phyloP scores from a whole-genome alignment of 2,329 filamentous ascomycete species.

The Cercospora canescens region DNA sequence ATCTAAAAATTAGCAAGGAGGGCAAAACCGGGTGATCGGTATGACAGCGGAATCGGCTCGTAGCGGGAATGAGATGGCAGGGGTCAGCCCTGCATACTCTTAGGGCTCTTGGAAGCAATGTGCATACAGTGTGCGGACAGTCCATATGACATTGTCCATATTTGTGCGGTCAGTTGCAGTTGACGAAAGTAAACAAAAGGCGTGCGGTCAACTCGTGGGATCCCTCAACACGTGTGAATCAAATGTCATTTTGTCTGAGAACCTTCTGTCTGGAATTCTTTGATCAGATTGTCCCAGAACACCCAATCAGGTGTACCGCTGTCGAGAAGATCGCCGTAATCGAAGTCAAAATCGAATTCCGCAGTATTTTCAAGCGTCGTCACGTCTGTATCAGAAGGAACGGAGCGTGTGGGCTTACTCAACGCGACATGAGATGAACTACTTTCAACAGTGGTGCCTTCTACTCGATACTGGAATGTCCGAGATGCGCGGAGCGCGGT shows the following conservation, averaged over 20 bases:
- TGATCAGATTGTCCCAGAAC: constrained; percentile 22
- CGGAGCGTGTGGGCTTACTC: too few relatives aligned
- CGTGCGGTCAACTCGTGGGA: too few relatives aligned
- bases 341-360: constrained; percentile 11
- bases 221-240: too few relatives aligned
- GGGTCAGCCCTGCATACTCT: not conserved
- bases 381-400: constrained; percentile 9
- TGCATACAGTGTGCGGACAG: too few relatives aligned
- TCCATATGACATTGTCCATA: too few relatives aligned
- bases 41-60: not conserved
- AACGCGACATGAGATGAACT: too few relatives aligned
- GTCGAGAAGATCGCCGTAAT: constrained; percentile 5
- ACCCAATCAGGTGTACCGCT: constrained; percentile 16
- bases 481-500: not conserved
- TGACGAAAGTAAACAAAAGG: too few relatives aligned
- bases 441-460: too few relatives aligned
- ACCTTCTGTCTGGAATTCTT: constrained; percentile 4
- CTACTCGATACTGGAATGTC: not conserved
- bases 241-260: not conserved
- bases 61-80: not conserved
- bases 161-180: too few relatives aligned
- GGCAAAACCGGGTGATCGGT: not conserved
- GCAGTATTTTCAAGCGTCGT: constrained; percentile 1
- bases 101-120: too few relatives aligned
- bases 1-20: not conserved